Evolutionary conservation across 352 stramenopile genomes (phyloP).

Genomic region (Phytophthora kernoviae): DNA sequence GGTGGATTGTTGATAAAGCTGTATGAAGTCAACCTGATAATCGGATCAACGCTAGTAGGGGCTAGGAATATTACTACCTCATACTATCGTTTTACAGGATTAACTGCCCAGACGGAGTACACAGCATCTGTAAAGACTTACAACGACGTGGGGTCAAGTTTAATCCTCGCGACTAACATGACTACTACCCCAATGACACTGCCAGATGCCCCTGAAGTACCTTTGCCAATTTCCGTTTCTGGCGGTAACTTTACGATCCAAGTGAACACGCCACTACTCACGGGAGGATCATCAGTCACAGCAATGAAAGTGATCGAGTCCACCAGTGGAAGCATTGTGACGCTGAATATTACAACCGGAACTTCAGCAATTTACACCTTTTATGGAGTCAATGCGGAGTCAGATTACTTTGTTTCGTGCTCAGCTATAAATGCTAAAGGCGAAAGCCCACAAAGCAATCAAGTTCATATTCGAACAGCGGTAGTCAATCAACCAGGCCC

Average conservation of each 20-base stretch:
- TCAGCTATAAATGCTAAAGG: conserved; percentile 46
- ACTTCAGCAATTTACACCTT: conserved; percentile 28
- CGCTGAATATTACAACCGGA: conserved; percentile 10
- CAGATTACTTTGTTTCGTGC: conserved; percentile 44
- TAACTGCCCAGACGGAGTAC: conserved; percentile 43
- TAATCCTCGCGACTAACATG: conserved; percentile 10
- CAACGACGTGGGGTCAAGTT: conserved; percentile 46
- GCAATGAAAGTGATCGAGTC: conserved; percentile 51
- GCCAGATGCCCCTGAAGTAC: conserved; percentile 32
- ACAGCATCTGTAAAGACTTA: conserved; percentile 30
- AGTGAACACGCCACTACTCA: conserved; percentile 38
- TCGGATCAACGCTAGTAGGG: conserved; percentile 14
- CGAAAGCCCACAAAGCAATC: conserved; percentile 34
- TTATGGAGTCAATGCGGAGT: conserved; percentile 29
- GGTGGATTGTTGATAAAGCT: conserved; percentile 42
- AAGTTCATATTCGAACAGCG: conserved; percentile 33
- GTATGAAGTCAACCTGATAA: conserved; percentile 45
- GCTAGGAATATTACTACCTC: conserved; percentile 22
- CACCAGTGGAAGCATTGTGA: conserved; percentile 26
- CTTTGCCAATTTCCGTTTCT: conserved; percentile 41
- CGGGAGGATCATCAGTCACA: conserved; percentile 42
- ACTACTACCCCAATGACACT: conserved; percentile 26
- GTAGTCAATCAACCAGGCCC: conserved; percentile 38
- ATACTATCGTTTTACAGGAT: conserved; percentile 38
- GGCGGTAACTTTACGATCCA: conserved; percentile 70